Conservation (phyloP, 2,329 filamentous ascomycete species). For the Emericellopsis atlantica region DNA sequence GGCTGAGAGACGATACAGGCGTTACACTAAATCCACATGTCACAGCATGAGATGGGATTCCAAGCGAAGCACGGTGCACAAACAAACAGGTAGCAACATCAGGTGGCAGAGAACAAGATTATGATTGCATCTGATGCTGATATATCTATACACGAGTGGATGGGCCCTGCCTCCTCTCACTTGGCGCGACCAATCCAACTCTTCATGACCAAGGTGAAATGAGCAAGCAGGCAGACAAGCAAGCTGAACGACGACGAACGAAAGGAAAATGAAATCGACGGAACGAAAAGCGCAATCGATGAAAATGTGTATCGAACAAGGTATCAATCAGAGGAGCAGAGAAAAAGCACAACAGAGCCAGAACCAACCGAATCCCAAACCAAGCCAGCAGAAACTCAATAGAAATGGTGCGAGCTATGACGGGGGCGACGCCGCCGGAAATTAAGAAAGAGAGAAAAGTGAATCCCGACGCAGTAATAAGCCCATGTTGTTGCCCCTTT, state of each 20-base stretch:
- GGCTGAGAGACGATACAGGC: no score
- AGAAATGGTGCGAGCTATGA: neutral
- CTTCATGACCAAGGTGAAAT: neutral
- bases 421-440: slow-evolving; percentile 14
- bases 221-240: neutral
- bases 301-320: slow-evolving; percentile 39
- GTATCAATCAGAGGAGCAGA: slow-evolving; percentile 5
- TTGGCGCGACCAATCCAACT: slow-evolving; percentile 1
- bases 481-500: no score
- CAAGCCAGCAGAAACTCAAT: slow-evolving; percentile 13
- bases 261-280: slow-evolving; percentile 1
- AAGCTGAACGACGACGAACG: neutral
- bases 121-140: slow-evolving; percentile 16
- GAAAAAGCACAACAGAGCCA: slow-evolving; percentile 9
- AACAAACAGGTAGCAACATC: no score
- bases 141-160: slow-evolving; percentile 21
- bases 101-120: slow-evolving; percentile 7
- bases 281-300: slow-evolving; percentile 10
- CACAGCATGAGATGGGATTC: no score
- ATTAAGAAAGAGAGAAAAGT: slow-evolving; percentile 26
- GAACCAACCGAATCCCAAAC: slow-evolving; percentile 22
- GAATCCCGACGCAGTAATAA: slow-evolving; percentile 7
- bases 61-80: no score
- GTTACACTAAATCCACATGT: no score
- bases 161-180: slow-evolving; percentile 14